Base-by-base conservation (phyloP, 306 rosid genomes). In the Prunus mongolica region DNA sequence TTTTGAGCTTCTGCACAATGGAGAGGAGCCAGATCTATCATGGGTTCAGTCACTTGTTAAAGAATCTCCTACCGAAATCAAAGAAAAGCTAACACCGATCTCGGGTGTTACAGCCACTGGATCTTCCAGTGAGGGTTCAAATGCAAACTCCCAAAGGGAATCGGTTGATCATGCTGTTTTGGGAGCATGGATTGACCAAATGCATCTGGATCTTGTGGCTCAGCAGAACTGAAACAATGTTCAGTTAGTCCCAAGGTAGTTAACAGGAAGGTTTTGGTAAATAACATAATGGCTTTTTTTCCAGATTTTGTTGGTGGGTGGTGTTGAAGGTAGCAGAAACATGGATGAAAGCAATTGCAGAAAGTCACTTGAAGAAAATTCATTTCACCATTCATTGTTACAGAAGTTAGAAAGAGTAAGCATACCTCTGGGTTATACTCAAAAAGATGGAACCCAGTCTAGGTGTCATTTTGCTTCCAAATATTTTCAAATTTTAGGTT, bases 11-110 rank as follows among this genome's bases (percentile, higher is more conserved):
- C 96, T 93, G 58, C 87, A 85, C 87, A 91, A 90, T 45, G 96
- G 93, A 1, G 98, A 93, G 86, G 98, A 93, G 80, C 97, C 98
- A 2, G 97, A 93, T 84, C 81, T 93, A 25, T 93, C 98, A 9
- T 93, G 98, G 98, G 97, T 93, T 80, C 98, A 93, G 67, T 93
- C 97, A 27, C 98, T 93, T 20, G 98, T 93, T 65, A 91, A 90
- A 78, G 97, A 93, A 81, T 88, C 97, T 83, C 96, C 97, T 45
- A 88, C 89, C 10, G 98, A 93, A 57, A 74, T 82, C 54, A 93
- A 88, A 81, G 98, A 88, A 57, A 90, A 81, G 79, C 73, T 82
- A 67, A 75, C 82, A 19, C 67, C 82, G 5, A 78, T 67, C 60
- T 67, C 93, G 5, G 76, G 76, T 75, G 87, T 38, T 68, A 67